Evolutionary conservation across 2,329 filamentous ascomycete species (phyloP), one percentile per base, ranked within the genome.

Genomic region (Fusarium falciforme): DNA sequence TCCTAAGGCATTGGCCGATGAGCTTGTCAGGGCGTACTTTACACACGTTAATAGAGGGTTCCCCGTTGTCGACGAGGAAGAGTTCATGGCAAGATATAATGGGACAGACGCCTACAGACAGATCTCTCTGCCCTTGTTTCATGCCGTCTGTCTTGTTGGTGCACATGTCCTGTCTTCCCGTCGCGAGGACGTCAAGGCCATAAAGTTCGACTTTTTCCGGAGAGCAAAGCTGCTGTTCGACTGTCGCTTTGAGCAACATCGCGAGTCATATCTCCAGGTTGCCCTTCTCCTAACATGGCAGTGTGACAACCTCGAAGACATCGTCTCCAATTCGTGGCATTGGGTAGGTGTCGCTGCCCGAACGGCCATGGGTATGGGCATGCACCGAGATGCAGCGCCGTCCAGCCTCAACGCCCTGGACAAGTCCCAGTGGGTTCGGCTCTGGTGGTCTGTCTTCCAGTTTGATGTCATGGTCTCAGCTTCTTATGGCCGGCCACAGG

Each of bases 261-360:
- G 88, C 16, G 85, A 87, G 68, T 83, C 85, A 35, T 82, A 89
- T 59, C 83, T 90, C n/a, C 88, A 90, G 76, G 85, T 85, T 5
- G 87, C 87, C 2, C 79, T 90, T 25, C 82, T 90, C 2, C 74
- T 90, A 61, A 89, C 87, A 3, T 90, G 88, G 88, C 86, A 89
- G 71, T 86, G 87, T 2, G 87, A 89, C 58, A 84, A 86, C 16
- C 86, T 87, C 27, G 88, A 90, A 71, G 87, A 89, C 76, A 85
- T 89, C 8, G 81, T 87, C 6, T 85, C 87, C 42, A 89, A 89
- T 72, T 84, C 86, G 17, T 88, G 83, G 80, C 80, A 82, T 68
- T 89, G 88, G 88, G 82, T 89, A 8, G 88, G 88, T 3, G 82
- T 88, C 5, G 88, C 87, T 6, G 83, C 83, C 20, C 83, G 88